Base-by-base conservation (phyloP, 768 basidiomycete genomes). In the Mycena belliarum region DNA sequence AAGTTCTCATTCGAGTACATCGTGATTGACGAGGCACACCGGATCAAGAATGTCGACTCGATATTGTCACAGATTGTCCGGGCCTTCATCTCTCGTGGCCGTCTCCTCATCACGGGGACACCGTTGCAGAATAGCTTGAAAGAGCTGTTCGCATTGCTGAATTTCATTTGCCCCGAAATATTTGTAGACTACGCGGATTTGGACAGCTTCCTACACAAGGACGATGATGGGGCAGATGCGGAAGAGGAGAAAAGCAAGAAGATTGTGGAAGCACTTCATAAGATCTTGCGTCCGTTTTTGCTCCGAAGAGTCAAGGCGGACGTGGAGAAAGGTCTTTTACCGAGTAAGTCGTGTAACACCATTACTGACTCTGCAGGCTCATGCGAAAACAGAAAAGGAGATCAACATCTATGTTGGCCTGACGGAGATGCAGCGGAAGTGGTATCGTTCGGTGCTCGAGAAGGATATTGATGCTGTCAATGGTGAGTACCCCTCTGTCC, bases 391-490 rank as follows among this genome's bases (percentile, higher is more conserved):
- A 93, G 91, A 98, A 76, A 98, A 98, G 77, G 97, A 98, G 68
- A 95, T 98, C 71, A 99, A 98, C 67, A 93, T 98, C 42, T 99
- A 98, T 57, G 91, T 99, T 49, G 95, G 95, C 49, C 82, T 98
- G 57, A 90, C 94, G 8, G 95, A 97, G 23, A 95, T 99, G 93
- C 97, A 99, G 70, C 78, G 94, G 26, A 98, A 95, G 69, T 98
- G 96, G 97, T 98, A 99, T 73, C 88, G 93, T 28, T 91, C 87
- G 2, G 89, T 99, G 8, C 73, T 98, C 55, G 95, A 98, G 75
- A 98, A 98, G 75, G 96, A 98, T 69, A 98, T 99, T 54, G 96
- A 98, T 68, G 96, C 96, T 10, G 97, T 99, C 40, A 98, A 98
- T 68, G 95, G 95, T 85, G 56, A 42, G 82, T 70, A n/a, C n/a